These are phyloP conservation scores for Papiliotrema terrestris DNA, from an alignment of 1,284 basidiomycete genomes.

Conservation along the genomic window DNA sequence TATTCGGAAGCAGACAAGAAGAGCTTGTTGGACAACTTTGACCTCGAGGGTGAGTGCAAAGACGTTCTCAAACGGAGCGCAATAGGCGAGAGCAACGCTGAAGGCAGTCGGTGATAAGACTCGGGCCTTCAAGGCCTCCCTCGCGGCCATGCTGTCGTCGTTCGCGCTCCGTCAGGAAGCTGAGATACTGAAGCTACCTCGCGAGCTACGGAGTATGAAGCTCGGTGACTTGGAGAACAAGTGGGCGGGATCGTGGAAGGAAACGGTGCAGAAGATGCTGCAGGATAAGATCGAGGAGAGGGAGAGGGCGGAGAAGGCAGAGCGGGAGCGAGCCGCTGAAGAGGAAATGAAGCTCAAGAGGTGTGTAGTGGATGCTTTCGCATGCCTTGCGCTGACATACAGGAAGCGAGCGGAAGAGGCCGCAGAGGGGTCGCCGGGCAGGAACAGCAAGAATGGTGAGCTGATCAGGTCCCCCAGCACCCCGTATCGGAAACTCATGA, in stretches of 20 bases:
- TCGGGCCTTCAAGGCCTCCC: conserved; percentile 25
- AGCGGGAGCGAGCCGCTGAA: conserved; percentile 20
- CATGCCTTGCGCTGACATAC: neutral
- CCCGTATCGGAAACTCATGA: no score
- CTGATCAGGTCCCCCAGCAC: no score
- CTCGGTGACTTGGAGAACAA: conserved; percentile 40
- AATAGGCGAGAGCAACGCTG: no score
- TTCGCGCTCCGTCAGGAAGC: conserved; percentile 43
- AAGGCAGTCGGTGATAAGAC: conserved; percentile 36
- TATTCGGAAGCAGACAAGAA: conserved; percentile 33
- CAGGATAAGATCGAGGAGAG: conserved; percentile 28
- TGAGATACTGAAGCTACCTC: conserved; percentile 45
- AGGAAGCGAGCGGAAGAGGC: conserved; percentile 11
- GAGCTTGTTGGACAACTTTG: conserved; percentile 47
- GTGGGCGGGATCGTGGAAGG: conserved; percentile 45
- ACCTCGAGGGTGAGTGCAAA: conserved; percentile 44
- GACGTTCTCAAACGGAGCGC: neutral
- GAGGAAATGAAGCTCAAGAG: conserved; percentile 32
- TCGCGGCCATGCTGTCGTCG: conserved; percentile 33
- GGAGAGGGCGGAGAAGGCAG: conserved; percentile 27
- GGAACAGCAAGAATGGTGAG: conserved; percentile 13
- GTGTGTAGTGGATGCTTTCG: conserved; percentile 17
- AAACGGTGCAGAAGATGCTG: conserved; percentile 36
- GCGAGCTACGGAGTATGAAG: conserved; percentile 40
- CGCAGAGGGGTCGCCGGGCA: conserved; percentile 1